Evolutionary conservation across 2,329 filamentous ascomycete species (phyloP).

Genomic region (Fusarium stilboides): DNA sequence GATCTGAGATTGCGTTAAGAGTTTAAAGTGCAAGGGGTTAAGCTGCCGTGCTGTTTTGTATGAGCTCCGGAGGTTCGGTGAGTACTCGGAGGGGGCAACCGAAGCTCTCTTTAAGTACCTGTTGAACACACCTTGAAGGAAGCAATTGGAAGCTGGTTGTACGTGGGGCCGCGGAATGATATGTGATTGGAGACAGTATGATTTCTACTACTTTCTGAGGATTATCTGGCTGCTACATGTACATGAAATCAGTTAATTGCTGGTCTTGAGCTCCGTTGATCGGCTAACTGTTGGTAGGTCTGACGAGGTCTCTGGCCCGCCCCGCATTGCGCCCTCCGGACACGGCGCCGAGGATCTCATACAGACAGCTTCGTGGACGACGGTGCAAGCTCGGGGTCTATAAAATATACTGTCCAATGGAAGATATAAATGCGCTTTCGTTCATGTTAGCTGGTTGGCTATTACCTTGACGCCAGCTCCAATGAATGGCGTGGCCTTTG

Average conservation of each 20-base stretch:
- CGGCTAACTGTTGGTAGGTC: conserved; percentile 35
- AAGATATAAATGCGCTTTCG: background rate
- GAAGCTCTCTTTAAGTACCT: conserved; percentile 10
- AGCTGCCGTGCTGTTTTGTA: conserved; percentile 18
- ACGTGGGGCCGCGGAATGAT: background rate
- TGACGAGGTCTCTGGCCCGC: conserved; percentile 17
- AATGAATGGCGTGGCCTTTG: background rate
- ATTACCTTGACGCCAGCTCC: background rate
- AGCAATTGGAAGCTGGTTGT: conserved; percentile 8
- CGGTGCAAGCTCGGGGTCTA: background rate
- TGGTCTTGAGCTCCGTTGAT: conserved; percentile 44
- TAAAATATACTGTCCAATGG: background rate
- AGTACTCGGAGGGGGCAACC: conserved; percentile 33
- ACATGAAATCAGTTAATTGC: conserved; percentile 26
- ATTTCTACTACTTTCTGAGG: too few relatives aligned
- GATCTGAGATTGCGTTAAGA: conserved; percentile 18
- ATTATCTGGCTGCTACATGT: background rate
- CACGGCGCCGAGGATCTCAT: conserved; percentile 17
- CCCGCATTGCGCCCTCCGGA: conserved; percentile 43
- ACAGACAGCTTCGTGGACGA: background rate
- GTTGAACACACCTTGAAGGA: conserved; percentile 19
- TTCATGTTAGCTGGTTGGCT: background rate
- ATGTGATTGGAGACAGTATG: too few relatives aligned
- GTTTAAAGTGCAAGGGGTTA: conserved; percentile 17
- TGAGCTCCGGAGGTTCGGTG: conserved; percentile 34